These are phyloP conservation scores for Thermoascus crustaceus DNA, from an alignment of 2,329 filamentous ascomycete species.

Conservation along the genomic window DNA sequence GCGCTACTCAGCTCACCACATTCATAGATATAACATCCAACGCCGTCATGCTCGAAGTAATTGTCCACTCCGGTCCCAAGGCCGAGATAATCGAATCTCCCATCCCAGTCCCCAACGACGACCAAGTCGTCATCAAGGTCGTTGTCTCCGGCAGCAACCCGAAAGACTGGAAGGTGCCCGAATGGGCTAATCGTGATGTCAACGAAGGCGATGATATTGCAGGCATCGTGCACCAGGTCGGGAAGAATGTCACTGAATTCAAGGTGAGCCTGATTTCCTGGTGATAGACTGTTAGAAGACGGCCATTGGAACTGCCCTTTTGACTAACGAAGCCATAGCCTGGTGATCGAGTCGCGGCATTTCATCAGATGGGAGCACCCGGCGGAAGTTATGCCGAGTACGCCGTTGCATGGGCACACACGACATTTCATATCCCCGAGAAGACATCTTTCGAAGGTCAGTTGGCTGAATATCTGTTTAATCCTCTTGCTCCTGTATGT, in stretches of 20 bases:
- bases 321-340: constrained; percentile 45
- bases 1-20: no score
- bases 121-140: constrained; percentile 29
- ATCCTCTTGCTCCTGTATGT: not conserved
- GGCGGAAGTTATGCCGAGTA: constrained; percentile 52
- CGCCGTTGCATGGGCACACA: constrained; percentile 44
- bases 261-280: constrained; percentile 22
- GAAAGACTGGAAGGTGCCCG: constrained; percentile 38
- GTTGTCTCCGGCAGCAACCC: constrained; percentile 33
- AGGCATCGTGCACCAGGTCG: constrained; percentile 44
- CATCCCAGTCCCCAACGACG: constrained; percentile 26
- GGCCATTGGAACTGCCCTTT: no score
- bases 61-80: not conserved
- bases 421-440: constrained; percentile 47
- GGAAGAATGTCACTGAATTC: constrained; percentile 46
- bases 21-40: no score
- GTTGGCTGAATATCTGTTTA: constrained; percentile 1
- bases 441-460: constrained; percentile 45
- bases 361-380: constrained; percentile 42
- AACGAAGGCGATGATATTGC: constrained; percentile 48
- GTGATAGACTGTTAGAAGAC: no score
- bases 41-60: constrained; percentile 1
- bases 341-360: constrained; percentile 47
- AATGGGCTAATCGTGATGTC: constrained; percentile 7
- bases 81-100: constrained; percentile 8